Percentiles rank a stretch among this genome's conserved stretches.
phyloP scores from a whole-genome alignment of 108 stramenopile genomes.

The Nitzschia palea region DNA sequence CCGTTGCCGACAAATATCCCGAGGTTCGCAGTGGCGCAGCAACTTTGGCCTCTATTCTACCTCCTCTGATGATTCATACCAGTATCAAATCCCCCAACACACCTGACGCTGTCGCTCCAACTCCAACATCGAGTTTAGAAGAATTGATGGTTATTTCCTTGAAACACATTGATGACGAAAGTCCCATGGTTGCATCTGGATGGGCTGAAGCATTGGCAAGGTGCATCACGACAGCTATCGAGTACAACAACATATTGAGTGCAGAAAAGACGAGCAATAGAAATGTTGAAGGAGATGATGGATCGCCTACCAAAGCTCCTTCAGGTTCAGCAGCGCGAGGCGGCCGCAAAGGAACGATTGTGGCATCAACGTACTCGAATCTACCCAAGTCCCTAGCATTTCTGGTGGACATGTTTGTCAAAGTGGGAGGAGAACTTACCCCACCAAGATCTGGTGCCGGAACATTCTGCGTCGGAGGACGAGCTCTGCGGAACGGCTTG shows the following conservation, averaged over 20 bases:
- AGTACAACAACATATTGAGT: conserved; percentile 40
- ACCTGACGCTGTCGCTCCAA: conserved; percentile 24
- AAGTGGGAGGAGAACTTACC: conserved; percentile 71
- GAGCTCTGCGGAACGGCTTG: conserved; percentile 75
- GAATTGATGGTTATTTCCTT: conserved; percentile 63
- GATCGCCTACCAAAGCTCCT: not conserved
- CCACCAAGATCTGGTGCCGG: conserved; percentile 64
- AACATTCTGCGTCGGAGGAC: conserved; percentile 68
- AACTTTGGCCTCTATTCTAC: conserved; percentile 51
- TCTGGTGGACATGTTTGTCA: conserved; percentile 70
- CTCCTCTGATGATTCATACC: conserved; percentile 62
- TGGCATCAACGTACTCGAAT: conserved; percentile 37
- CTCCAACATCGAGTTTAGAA: conserved; percentile 54
- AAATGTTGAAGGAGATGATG: conserved; percentile 15
- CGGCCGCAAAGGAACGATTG: conserved; percentile 10
- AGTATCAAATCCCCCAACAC: conserved; percentile 35
- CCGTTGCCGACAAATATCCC: conserved; percentile 66
- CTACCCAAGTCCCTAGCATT: conserved; percentile 50
- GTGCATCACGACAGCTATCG: conserved; percentile 69
- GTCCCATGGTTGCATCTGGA: conserved; percentile 51
- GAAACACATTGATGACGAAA: conserved; percentile 82
- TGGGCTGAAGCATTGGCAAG: conserved; percentile 79
- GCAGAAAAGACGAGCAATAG: conserved; percentile 16
- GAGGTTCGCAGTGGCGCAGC: conserved; percentile 73
- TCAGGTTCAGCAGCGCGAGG: conserved; percentile 6